phyloP scores from a whole-genome alignment of 2,329 filamentous ascomycete species.

The Pezicula radicicola region DNA sequence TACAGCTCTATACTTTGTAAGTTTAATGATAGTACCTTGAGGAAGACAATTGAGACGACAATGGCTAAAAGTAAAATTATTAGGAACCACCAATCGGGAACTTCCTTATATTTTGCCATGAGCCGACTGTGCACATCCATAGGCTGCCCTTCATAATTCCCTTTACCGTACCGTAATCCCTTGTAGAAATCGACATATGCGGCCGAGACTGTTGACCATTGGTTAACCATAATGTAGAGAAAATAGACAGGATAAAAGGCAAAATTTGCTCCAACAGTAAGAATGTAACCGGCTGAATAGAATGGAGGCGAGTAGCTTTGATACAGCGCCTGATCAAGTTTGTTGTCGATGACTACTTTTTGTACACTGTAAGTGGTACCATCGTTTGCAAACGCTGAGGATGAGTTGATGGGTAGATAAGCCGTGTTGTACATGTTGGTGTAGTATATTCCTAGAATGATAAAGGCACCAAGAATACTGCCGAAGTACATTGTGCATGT shows the following conservation, averaged over 20 bases:
- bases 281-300: slow-evolving; percentile 39
- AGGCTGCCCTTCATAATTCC: slow-evolving; percentile 36
- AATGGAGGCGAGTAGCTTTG: slow-evolving; percentile 42
- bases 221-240: slow-evolving; percentile 39
- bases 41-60: slow-evolving; percentile 30
- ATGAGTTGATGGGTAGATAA: slow-evolving; percentile 47
- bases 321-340: slow-evolving; percentile 35
- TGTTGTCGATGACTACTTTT: slow-evolving; percentile 26
- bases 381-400: slow-evolving; percentile 41
- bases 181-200: slow-evolving; percentile 32
- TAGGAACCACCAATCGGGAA: slow-evolving; percentile 49
- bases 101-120: slow-evolving; percentile 42
- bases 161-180: slow-evolving; percentile 34
- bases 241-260: slow-evolving; percentile 42
- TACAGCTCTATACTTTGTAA: too few species aligned
- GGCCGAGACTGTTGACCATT: slow-evolving; percentile 33
- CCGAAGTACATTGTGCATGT: slow-evolving; percentile 25
- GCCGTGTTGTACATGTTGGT: slow-evolving; percentile 36
- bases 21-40: slow-evolving; percentile 6
- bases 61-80: slow-evolving; percentile 33
- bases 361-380: slow-evolving; percentile 35
- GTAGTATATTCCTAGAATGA: slow-evolving; percentile 25
- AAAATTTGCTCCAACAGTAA: slow-evolving; percentile 40
- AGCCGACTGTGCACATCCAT: slow-evolving; percentile 40
- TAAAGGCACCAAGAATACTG: slow-evolving; percentile 20